Evolutionary conservation across 2,329 filamentous ascomycete genomes (phyloP), one percentile per base, ranked within the genome.

Genomic region (Polytolypa hystricis): DNA sequence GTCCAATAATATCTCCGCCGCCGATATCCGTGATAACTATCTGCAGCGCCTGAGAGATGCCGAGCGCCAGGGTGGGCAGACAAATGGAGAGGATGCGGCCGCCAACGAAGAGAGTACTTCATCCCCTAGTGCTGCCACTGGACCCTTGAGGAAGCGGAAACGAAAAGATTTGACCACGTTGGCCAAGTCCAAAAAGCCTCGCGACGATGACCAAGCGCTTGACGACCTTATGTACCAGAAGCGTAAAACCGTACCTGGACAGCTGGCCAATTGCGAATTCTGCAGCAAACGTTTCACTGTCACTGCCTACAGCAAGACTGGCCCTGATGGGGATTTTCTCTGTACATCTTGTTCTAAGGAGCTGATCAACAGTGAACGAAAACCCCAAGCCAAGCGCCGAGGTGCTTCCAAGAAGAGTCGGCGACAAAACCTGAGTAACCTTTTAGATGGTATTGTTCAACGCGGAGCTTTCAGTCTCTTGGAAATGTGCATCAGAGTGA

Each of bases 251-350:
- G 56, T 79, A n/a, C 83, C 85, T 2, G 86, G 84, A 2, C 89
- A 96, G 57, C 74, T 89, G 52, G 85, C 83, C 44, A 87, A 94
- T 47, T 96, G 89, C 54, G 85, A 83, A 43, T 64, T 79, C 3
- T 96, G 89, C 57, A 70, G 73, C 29, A 93, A 91, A 44, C 78
- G 86, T 25, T 96, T 96, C 53, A 94, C 85, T 0, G 87, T 96
- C 30, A 95, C 89, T 0, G 73, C 84, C 0, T 95, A 95, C 62
- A 86, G 81, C 43, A 81, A 85, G 46, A 73, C 79, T 18, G 85
- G 83, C 0, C 81, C 84, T 0, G 70, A 81, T n/a, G 87, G 87
- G 3, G 85, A 85, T 11, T 66, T 96, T n/a, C 67, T 95, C 2
- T 96, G 89, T 54, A 70, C 71, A 3, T 77, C 82, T 15, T 96